A percentile compares a stretch with the other conserved stretches of the same genome.
These are phyloP conservation scores for Gossypium australe DNA, from an alignment of 345 rosid genomes.

Conservation along the genomic window DNA sequence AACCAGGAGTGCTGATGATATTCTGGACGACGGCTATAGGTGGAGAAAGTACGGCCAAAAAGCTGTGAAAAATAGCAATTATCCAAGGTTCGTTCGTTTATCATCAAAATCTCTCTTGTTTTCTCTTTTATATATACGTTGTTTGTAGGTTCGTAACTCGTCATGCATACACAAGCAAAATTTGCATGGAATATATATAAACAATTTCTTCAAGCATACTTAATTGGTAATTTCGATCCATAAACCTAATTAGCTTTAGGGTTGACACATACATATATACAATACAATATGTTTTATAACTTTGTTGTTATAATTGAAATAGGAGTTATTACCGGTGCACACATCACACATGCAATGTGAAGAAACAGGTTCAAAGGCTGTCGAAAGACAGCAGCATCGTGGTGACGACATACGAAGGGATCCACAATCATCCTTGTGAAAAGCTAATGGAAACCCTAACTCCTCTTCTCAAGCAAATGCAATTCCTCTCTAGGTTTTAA, in stretches of 20 bases:
- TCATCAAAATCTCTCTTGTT: neutral
- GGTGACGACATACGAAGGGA: conserved; percentile 78
- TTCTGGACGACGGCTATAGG: conserved; percentile 71
- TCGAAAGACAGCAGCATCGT: conserved; percentile 71
- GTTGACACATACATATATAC: too few relatives aligned
- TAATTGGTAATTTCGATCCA: too few relatives aligned
- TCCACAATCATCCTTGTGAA: conserved; percentile 87
- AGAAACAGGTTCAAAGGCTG: conserved; percentile 89
- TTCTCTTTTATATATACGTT: neutral
- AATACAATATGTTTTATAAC: too few relatives aligned
- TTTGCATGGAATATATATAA: neutral
- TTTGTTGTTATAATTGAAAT: neutral
- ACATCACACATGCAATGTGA: conserved; percentile 89
- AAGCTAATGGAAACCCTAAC: conserved; percentile 87
- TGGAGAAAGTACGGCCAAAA: conserved; percentile 80
- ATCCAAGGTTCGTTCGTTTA: conserved; percentile 48
- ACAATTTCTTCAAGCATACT: too few relatives aligned
- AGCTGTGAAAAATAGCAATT: conserved; percentile 50
- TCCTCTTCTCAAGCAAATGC: conserved; percentile 88
- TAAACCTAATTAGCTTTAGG: too few relatives aligned
- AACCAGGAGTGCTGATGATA: conserved; percentile 57
- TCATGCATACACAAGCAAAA: neutral
- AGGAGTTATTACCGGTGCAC: conserved; percentile 96
- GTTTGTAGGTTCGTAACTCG: neutral
- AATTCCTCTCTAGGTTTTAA: conserved; percentile 63